These are phyloP conservation scores for Arachis hypogaea DNA, from an alignment of 306 rosid species.

Conservation along the genomic window DNA sequence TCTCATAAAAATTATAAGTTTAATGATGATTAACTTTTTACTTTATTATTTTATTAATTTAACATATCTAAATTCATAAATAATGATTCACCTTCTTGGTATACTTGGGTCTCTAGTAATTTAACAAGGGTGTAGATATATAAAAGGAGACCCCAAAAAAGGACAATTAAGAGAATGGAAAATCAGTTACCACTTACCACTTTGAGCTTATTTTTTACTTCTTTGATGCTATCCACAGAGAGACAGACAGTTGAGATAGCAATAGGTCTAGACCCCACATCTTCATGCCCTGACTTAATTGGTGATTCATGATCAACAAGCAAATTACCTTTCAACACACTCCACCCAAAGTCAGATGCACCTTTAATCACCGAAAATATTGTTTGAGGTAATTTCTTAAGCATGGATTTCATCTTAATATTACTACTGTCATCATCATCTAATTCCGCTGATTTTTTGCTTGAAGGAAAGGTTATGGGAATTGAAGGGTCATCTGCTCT, in stretches of 20 bases:
- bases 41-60: too few species aligned
- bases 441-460: neutral
- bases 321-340: slow-evolving; percentile 16
- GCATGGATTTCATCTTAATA: neutral
- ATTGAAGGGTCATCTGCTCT: slow-evolving; percentile 46
- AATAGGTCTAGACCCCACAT: slow-evolving; percentile 35
- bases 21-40: too few species aligned
- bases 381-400: neutral
- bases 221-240: slow-evolving; percentile 45
- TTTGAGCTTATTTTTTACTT: slow-evolving; percentile 44
- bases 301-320: slow-evolving; percentile 49
- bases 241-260: slow-evolving; percentile 30
- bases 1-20: too few species aligned
- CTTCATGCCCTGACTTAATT: slow-evolving; percentile 43
- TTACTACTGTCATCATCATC: neutral
- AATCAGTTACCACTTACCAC: slow-evolving; percentile 39
- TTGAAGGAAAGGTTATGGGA: slow-evolving; percentile 52
- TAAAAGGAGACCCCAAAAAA: too few species aligned
- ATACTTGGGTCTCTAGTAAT: too few species aligned
- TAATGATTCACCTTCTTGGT: too few species aligned
- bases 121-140: too few species aligned
- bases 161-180: too few species aligned
- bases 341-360: slow-evolving; percentile 35
- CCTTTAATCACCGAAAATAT: slow-evolving; percentile 9
- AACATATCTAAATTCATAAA: too few species aligned